Evolutionary conservation across 2,329 filamentous ascomycete genomes (phyloP), one percentile per base, ranked within the genome.

Genomic region (Verticillium tricorpus): DNA sequence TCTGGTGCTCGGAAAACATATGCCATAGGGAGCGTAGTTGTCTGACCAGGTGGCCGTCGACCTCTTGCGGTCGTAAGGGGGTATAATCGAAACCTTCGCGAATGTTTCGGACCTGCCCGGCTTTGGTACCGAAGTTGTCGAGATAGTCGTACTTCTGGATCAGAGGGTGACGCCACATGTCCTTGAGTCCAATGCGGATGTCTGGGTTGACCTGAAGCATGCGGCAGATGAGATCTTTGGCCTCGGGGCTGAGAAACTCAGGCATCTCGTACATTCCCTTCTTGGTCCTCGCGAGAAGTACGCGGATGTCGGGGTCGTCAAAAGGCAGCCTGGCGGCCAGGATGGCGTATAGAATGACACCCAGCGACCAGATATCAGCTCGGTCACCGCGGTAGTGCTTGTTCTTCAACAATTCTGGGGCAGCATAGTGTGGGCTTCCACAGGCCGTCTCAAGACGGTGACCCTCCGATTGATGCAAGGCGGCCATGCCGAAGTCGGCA

Each of bases 401-500:
- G 50, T 89, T 89, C 67, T 87, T 86, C 64, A 97, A 89, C 37
- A 99, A 86, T 73, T 99, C 95, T 0, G 95, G 95, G 0, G 95
- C 93, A 19, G 94, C 94, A 70, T 99, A 99, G 75, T 98, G 95
- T 25, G 95, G 95, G 66, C 95, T 98, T 22, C 95, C 95, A 69
- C 95, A 99, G 5, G 94, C 92, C 1, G 95, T 98, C 61, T 86
- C 90, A 32, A 99, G 84, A 71, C 89, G 88, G 67, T 92, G 89
- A 9, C 87, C 89, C 28, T 86, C 84, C 3, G 91, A 91, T 73
- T 98, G 94, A 65, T 89, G 86, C 52, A 98, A 81, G 3, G 94
- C 94, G 55, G 95, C 95, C 93, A 99, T 97, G 52, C 95, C 94
- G 74, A 99, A 99, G 74, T 99, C 95, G 59, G 94, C 94, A 69